Percentiles rank a stretch among this genome's conserved stretches.
phyloP scores from a whole-genome alignment of 192 early-diverging fungal genomes.

The Umbelopsis ramanniana region DNA sequence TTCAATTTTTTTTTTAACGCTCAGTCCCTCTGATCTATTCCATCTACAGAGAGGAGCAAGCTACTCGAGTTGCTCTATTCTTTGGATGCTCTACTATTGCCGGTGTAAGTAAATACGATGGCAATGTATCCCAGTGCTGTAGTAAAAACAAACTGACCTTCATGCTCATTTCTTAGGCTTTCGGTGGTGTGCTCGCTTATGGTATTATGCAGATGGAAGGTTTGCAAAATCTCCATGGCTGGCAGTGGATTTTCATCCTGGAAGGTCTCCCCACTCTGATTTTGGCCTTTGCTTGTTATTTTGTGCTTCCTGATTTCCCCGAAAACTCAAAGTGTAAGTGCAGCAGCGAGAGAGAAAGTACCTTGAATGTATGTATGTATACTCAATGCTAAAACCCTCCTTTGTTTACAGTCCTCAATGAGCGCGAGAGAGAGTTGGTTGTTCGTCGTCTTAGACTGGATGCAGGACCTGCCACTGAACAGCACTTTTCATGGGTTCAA shows the following conservation, averaged over 20 bases:
- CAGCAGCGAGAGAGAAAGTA: not conserved
- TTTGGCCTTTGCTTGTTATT: conserved; percentile 55
- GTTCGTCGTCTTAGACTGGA: conserved; percentile 49
- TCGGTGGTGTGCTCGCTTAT: conserved; percentile 71
- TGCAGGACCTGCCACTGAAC: conserved; percentile 51
- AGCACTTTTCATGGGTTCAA: conserved; percentile 54
- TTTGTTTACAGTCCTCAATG: conserved; percentile 31
- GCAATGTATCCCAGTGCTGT: too few relatives aligned
- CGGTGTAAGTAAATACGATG: conserved; percentile 44
- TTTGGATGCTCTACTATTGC: conserved; percentile 58
- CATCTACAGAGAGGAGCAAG: conserved; percentile 54
- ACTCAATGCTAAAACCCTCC: too few relatives aligned
- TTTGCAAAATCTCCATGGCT: conserved; percentile 57
- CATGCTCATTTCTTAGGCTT: conserved; percentile 33
- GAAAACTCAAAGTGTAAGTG: conserved; percentile 45
- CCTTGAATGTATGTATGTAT: too few relatives aligned
- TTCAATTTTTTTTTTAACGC: not conserved
- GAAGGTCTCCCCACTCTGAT: conserved; percentile 67
- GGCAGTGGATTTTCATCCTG: conserved; percentile 77
- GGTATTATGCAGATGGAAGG: conserved; percentile 64
- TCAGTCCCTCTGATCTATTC: not conserved
- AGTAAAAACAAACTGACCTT: too few relatives aligned
- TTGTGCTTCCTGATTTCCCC: conserved; percentile 55
- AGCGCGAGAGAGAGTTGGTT: conserved; percentile 49
- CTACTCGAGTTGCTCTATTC: conserved; percentile 57